Evolutionary conservation across 2,329 filamentous ascomycete species (phyloP).

Genomic region (Keithomyces neogunnii): DNA sequence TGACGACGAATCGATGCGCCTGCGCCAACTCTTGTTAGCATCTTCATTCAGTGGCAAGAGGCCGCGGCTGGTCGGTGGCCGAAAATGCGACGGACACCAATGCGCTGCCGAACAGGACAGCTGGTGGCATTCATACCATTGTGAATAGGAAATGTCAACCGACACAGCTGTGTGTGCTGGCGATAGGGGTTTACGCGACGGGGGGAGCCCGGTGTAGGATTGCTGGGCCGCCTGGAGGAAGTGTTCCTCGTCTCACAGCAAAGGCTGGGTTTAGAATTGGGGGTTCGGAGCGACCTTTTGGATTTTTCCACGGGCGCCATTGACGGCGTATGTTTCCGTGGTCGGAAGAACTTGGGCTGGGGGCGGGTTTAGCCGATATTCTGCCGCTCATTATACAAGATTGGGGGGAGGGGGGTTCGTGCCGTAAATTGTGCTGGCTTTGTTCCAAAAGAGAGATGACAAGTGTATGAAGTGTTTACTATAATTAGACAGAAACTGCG

Average conservation of each 20-base stretch:
- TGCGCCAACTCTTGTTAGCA: slow-evolving; percentile 24
- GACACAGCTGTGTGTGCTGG: not conserved
- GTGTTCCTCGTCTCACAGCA: slow-evolving; percentile 17
- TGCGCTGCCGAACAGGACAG: slow-evolving; percentile 1
- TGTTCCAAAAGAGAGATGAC: too few relatives aligned
- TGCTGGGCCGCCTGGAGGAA: slow-evolving; percentile 5
- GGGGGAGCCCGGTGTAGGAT: not conserved
- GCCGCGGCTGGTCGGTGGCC: not conserved
- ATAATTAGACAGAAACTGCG: too few relatives aligned
- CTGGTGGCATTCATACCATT: slow-evolving; percentile 19
- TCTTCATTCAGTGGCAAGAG: not conserved
- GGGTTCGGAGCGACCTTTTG: slow-evolving; percentile 9
- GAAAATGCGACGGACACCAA: not conserved
- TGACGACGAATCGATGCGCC: slow-evolving; percentile 86
- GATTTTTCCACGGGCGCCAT: slow-evolving; percentile 19
- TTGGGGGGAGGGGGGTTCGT: too few relatives aligned
- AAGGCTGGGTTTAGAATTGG: slow-evolving; percentile 13
- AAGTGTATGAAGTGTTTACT: too few relatives aligned
- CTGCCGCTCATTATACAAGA: slow-evolving; percentile 10
- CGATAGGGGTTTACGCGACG: slow-evolving; percentile 1
- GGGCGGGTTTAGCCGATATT: slow-evolving; percentile 15
- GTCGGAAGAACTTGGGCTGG: slow-evolving; percentile 15
- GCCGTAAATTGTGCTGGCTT: too few relatives aligned
- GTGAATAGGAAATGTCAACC: slow-evolving; percentile 8
- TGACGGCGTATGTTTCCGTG: slow-evolving; percentile 17